These are phyloP conservation scores for Dendrobium nobile DNA, from an alignment of 106 monocot species.

Conservation along the genomic window DNA sequence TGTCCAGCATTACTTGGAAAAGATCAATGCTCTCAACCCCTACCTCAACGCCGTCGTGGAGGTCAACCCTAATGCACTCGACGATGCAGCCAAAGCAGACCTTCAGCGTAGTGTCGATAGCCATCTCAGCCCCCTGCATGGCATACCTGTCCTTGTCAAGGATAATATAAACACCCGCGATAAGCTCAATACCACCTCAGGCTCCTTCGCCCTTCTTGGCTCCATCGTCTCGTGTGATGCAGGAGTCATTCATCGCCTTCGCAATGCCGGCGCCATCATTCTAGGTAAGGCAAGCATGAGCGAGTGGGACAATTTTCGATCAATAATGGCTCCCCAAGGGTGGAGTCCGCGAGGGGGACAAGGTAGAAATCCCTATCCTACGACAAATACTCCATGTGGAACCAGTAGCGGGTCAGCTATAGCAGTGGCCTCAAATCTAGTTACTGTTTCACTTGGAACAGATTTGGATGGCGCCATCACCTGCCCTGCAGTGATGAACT, in stretches of 20 bases:
- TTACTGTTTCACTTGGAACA: constrained; percentile 50
- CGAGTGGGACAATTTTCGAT: constrained; percentile 65
- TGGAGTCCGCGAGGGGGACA: constrained; percentile 71
- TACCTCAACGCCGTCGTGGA: neutral
- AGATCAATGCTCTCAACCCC: neutral
- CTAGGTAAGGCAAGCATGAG: constrained; percentile 73
- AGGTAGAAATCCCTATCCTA: constrained; percentile 58
- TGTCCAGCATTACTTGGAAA: no score
- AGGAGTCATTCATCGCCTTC: constrained; percentile 36
- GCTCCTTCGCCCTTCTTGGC: constrained; percentile 56
- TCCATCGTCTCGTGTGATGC: constrained; percentile 45
- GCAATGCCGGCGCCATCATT: constrained; percentile 54
- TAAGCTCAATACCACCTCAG: constrained; percentile 57
- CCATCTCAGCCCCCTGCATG: constrained; percentile 19
- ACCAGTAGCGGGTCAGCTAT: constrained; percentile 83
- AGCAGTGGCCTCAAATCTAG: constrained; percentile 69
- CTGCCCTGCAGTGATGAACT: constrained; percentile 38
- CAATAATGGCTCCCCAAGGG: constrained; percentile 20
- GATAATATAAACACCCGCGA: constrained; percentile 49
- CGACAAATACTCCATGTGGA: constrained; percentile 41
- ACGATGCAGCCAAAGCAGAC: constrained; percentile 31
- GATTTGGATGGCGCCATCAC: constrained; percentile 68
- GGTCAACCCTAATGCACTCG: constrained; percentile 40
- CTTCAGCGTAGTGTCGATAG: neutral
- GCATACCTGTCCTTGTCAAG: constrained; percentile 49